A percentile compares a stretch with the other conserved stretches of the same genome.
Evolutionary conservation across 768 basidiomycete species (phyloP).

Genomic region (Lyophyllum shimeji): DNA sequence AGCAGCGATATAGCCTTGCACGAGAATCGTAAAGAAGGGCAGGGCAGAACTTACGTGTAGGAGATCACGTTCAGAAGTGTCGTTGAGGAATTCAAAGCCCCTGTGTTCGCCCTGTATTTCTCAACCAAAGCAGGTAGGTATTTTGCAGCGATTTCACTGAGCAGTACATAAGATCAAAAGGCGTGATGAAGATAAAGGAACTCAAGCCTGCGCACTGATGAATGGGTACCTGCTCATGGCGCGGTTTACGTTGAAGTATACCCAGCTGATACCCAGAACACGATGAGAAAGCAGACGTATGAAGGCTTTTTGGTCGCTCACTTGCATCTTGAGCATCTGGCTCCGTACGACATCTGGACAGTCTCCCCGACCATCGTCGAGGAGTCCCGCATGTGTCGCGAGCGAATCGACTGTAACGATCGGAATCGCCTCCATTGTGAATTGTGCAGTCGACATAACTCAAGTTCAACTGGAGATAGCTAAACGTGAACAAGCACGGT

Average conservation of each 20-base stretch:
- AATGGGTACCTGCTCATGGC: slow-evolving; percentile 16
- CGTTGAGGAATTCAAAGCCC: slow-evolving; percentile 22
- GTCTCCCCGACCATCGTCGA: slow-evolving; percentile 10
- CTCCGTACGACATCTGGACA: slow-evolving; percentile 9
- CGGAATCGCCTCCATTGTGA: slow-evolving; percentile 10
- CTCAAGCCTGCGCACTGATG: slow-evolving; percentile 13
- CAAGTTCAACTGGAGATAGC: too few relatives aligned
- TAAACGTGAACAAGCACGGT: neutral
- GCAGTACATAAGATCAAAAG: neutral
- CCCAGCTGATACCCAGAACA: slow-evolving; percentile 21
- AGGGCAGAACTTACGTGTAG: slow-evolving; percentile 28
- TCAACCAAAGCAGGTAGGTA: slow-evolving; percentile 33
- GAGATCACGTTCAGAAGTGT: slow-evolving; percentile 33
- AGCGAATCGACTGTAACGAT: slow-evolving; percentile 17
- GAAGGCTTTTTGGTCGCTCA: neutral
- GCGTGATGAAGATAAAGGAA: neutral
- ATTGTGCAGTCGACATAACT: too few relatives aligned
- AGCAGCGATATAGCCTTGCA: neutral
- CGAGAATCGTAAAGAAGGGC: neutral
- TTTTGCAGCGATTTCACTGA: slow-evolving; percentile 37
- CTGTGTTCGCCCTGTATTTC: slow-evolving; percentile 24
- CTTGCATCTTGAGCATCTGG: slow-evolving; percentile 22
- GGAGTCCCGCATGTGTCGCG: slow-evolving; percentile 14
- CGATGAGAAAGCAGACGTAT: neutral
- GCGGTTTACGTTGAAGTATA: slow-evolving; percentile 24